Evolutionary conservation across 768 basidiomycete species (phyloP), one percentile per base, ranked within the genome.

Genomic region (Tulasnella sp.): DNA sequence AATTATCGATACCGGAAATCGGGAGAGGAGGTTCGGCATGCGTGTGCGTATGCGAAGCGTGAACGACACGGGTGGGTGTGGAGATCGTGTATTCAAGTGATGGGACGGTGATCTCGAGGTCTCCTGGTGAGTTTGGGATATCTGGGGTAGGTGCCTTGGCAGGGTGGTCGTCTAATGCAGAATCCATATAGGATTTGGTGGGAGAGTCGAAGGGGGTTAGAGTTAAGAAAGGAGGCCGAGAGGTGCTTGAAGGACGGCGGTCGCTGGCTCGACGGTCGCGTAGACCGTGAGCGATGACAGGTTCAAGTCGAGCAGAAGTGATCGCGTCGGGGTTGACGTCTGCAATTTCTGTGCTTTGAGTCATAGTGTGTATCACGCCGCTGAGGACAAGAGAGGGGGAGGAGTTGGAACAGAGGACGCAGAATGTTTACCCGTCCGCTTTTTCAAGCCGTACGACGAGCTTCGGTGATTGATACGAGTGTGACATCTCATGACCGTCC

Each of bases 261-360:
- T 48, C 46, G 46, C 46, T 48, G 8, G 46, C 27, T 6, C 46
- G 46, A n/a, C 46, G 46, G 46, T 48, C 46, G 23, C 46, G 46
- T 14, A 48, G 46, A 11, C 46, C 25, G n/a, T 25, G 34, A 2
- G 9, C 19, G 1, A 32, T 29, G 2, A 48, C 46, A 29, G 25
- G 29, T 15, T 48, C 46, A 4, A 48, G 27, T 31, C 46, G 46
- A 23, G 46, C n/a, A 25, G 46, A 48, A n/a, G 46, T 32, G 46
- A 48, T 32, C 29, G 46, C 46, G n/a, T n/a, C n/a, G n/a, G n/a
- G n/a, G n/a, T n/a, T n/a, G n/a, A n/a, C n/a, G n/a, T 48, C 46
- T 29, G 46, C 21, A 48, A 31, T 14, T 31, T 48, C 15, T 19
- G 46, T n/a, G 12, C 46, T 25, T n/a, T n/a, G n/a, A n/a, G n/a